phyloP scores from a whole-genome alignment of 768 basidiomycete genomes.

The Kwoniella heveanensis region DNA sequence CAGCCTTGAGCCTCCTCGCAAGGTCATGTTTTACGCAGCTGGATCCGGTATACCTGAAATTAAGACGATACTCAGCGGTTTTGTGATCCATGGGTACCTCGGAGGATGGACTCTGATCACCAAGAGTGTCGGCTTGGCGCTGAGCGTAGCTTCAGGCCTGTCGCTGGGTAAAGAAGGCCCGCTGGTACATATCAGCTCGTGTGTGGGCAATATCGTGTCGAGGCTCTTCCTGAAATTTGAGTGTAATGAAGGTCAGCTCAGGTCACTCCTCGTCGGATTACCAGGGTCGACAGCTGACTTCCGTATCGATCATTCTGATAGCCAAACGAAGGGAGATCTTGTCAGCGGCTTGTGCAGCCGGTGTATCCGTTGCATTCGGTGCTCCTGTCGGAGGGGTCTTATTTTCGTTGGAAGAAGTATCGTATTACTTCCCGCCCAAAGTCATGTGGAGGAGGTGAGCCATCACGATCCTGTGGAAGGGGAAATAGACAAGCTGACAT shows the following conservation, averaged over 20 bases:
- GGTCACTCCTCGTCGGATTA: background rate
- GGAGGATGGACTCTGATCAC: slow-evolving; percentile 85
- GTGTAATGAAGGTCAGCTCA: slow-evolving; percentile 77
- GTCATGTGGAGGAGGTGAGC: slow-evolving; percentile 86
- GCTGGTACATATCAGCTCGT: slow-evolving; percentile 90
- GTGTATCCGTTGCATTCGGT: slow-evolving; percentile 95
- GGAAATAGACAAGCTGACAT: too few species aligned
- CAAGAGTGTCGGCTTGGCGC: slow-evolving; percentile 82
- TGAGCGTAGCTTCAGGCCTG: slow-evolving; percentile 89
- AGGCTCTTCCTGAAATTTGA: slow-evolving; percentile 86
- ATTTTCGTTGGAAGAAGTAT: slow-evolving; percentile 82
- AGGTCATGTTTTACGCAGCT: slow-evolving; percentile 84
- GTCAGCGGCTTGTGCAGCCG: slow-evolving; percentile 94
- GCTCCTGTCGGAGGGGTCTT: slow-evolving; percentile 74
- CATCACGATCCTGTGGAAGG: background rate
- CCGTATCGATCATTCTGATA: too few species aligned
- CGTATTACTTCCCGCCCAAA: slow-evolving; percentile 95
- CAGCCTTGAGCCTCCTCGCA: slow-evolving; percentile 57
- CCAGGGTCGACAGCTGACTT: background rate
- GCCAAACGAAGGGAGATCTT: slow-evolving; percentile 92
- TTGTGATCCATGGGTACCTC: slow-evolving; percentile 96
- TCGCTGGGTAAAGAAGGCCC: slow-evolving; percentile 86
- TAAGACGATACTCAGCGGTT: slow-evolving; percentile 66
- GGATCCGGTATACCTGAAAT: slow-evolving; percentile 97
- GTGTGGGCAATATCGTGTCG: slow-evolving; percentile 89